Evolutionary conservation across 805 yeast species (phyloP).

Genomic region (Metschnikowia shivogae): DNA sequence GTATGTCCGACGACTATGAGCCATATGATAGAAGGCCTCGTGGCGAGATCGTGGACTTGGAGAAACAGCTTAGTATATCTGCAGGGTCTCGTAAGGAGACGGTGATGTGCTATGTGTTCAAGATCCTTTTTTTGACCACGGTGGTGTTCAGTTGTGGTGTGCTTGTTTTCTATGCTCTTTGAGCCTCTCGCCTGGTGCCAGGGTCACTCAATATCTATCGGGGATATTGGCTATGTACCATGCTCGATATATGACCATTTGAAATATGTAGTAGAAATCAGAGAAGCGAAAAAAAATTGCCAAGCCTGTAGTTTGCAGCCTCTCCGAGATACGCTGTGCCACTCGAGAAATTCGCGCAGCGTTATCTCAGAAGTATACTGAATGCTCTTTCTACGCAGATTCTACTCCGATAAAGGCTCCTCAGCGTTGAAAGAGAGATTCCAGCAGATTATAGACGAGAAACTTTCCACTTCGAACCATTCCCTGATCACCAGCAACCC

Average conservation of each 20-base stretch:
- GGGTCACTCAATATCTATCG: background rate
- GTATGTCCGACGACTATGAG: slow-evolving; percentile 14
- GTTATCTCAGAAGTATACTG: background rate
- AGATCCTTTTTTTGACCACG: slow-evolving; percentile 25
- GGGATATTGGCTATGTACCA: no score
- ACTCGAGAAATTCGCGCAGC: background rate
- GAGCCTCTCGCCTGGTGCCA: slow-evolving; percentile 3
- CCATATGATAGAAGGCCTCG: background rate
- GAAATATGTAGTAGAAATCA: no score
- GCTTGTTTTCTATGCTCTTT: slow-evolving; percentile 33
- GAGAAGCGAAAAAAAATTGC: no score
- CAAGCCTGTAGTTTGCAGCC: background rate
- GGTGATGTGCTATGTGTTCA: slow-evolving; percentile 30
- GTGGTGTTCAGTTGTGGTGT: slow-evolving; percentile 33
- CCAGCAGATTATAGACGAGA: slow-evolving; percentile 30
- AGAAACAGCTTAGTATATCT: slow-evolving; percentile 32
- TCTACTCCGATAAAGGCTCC: background rate
- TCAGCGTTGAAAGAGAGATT: slow-evolving; percentile 32
- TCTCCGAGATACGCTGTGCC: background rate
- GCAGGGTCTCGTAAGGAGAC: slow-evolving; percentile 37
- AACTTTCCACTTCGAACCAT: slow-evolving; percentile 16
- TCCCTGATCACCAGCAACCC: slow-evolving; percentile 6
- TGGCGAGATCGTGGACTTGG: slow-evolving; percentile 31
- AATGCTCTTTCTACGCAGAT: background rate
- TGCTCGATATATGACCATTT: background rate